Conservation (phyloP, 2,329 filamentous ascomycete genomes). For the Paecilomyces sp. region DNA sequence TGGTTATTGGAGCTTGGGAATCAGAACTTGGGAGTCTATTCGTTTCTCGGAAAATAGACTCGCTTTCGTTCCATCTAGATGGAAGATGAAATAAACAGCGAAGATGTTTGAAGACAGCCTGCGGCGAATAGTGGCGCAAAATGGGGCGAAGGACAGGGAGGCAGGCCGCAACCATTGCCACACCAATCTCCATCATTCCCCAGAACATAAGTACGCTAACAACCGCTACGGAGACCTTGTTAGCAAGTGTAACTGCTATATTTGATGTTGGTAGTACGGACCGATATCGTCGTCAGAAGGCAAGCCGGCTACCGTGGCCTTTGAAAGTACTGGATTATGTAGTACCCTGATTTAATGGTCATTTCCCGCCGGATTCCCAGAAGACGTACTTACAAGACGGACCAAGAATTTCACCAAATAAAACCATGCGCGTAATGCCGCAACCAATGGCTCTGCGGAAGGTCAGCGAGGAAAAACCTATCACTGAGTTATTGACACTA, state of each 20-base stretch:
- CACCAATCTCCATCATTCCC: slow-evolving; percentile 2
- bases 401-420: slow-evolving; percentile 4
- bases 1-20: background rate
- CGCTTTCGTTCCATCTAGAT: background rate
- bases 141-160: slow-evolving; percentile 1
- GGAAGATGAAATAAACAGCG: background rate
- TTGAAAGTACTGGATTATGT: slow-evolving; percentile 1
- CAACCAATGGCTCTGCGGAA: background rate
- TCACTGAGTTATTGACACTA: background rate
- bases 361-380: background rate
- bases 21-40: background rate
- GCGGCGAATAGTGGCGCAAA: background rate
- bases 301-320: slow-evolving; percentile 2
- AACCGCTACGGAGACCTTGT: background rate
- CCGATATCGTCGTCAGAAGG: slow-evolving; percentile 4
- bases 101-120: background rate
- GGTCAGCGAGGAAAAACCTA: background rate
- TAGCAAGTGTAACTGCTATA: background rate
- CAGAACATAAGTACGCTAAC: slow-evolving; percentile 5
- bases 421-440: slow-evolving; percentile 5
- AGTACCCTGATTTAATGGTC: background rate
- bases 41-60: background rate
- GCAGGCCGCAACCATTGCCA: slow-evolving; percentile 7
- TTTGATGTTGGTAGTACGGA: background rate
- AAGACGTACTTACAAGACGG: slow-evolving; percentile 3